Conservation (phyloP, 2,329 filamentous ascomycete species). For the Colletotrichum cuscutae region DNA sequence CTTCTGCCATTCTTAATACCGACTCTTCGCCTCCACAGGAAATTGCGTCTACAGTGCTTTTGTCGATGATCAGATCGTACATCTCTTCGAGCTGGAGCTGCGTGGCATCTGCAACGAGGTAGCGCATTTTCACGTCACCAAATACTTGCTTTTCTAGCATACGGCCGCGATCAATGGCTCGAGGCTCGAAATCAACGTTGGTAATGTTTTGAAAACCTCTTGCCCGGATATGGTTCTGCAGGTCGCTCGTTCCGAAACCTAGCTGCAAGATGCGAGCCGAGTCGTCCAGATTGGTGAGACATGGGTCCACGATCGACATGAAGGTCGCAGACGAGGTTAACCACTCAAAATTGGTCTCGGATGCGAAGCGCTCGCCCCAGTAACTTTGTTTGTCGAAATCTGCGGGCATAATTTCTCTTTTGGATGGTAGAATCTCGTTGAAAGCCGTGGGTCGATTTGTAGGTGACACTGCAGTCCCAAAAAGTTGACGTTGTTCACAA, state of each 20-base stretch:
- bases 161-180: conserved; percentile 55
- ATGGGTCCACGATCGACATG: conserved; percentile 50
- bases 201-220: conserved; percentile 54
- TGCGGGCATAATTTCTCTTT: conserved; percentile 4
- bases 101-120: conserved; percentile 58
- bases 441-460: too few relatives aligned
- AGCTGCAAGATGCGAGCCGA: conserved; percentile 54
- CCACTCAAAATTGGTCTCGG: conserved; percentile 60
- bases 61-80: conserved; percentile 59
- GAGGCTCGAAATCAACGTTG: conserved; percentile 62
- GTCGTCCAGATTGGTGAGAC: conserved; percentile 43
- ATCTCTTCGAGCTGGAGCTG: conserved; percentile 41
- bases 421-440: too few relatives aligned
- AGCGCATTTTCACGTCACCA: conserved; percentile 55
- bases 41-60: conserved; percentile 60
- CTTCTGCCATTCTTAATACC: conserved; percentile 50
- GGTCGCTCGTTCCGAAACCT: conserved; percentile 60
- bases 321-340: conserved; percentile 54
- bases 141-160: conserved; percentile 53
- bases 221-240: conserved; percentile 58
- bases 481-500: not conserved
- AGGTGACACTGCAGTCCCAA: too few relatives aligned
- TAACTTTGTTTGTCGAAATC: conserved; percentile 62
- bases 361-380: conserved; percentile 58
- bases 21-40: conserved; percentile 54